Percentiles rank a stretch among this genome's conserved stretches.
phyloP scores from a whole-genome alignment of 2,329 filamentous ascomycete species.

The Apiospora koreana region DNA sequence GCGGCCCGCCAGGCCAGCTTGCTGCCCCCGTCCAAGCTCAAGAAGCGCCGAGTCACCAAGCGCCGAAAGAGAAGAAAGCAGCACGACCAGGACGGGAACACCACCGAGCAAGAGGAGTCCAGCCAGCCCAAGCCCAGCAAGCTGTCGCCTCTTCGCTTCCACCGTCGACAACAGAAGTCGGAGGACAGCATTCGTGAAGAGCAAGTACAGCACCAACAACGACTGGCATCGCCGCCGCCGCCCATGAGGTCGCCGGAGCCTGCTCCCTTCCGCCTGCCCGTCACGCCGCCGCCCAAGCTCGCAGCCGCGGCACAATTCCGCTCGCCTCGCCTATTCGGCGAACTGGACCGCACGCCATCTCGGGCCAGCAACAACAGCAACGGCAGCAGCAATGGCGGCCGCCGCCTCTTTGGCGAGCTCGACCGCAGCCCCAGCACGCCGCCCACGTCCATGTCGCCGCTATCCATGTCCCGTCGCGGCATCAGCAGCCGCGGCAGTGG shows the following conservation, averaged over 20 bases:
- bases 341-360: conserved; percentile 8
- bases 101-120: conserved; percentile 19
- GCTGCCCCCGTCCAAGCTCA: conserved; percentile 32
- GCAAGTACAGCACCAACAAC: conserved; percentile 23
- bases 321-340: background rate
- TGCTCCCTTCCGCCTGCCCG: background rate
- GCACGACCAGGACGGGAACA: conserved; percentile 28
- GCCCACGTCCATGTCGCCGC: background rate
- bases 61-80: conserved; percentile 32
- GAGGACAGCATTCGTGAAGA: conserved; percentile 14
- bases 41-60: conserved; percentile 39
- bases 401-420: conserved; percentile 32
- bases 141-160: background rate
- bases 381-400: conserved; percentile 19
- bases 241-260: conserved; percentile 18
- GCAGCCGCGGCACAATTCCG: background rate
- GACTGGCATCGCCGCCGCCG: conserved; percentile 26
- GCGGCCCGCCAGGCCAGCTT: conserved; percentile 34
- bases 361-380: conserved; percentile 23
- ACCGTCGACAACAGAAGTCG: background rate
- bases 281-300: conserved; percentile 17
- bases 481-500: background rate
- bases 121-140: background rate
- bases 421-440: conserved; percentile 21
- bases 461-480: background rate